These are phyloP conservation scores for Porcisia deanei DNA, from an alignment of 208 protist species.

Conservation along the genomic window DNA sequence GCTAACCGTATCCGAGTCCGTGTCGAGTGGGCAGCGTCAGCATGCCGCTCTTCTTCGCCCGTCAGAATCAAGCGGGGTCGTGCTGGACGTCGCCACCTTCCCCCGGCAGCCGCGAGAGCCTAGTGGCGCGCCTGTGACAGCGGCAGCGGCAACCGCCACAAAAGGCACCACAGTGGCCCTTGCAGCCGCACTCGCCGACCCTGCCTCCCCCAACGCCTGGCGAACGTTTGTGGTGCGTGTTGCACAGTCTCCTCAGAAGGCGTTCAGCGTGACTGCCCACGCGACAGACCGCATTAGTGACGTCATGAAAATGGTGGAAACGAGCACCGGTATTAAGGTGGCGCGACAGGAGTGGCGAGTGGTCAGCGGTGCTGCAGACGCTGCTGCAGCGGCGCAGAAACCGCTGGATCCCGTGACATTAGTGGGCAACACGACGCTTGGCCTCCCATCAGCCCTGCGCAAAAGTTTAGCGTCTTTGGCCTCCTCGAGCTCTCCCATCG, in stretches of 20 bases:
- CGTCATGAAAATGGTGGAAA: slow-evolving; percentile 85
- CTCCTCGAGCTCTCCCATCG: neutral
- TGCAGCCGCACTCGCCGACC: neutral
- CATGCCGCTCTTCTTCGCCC: slow-evolving; percentile 33
- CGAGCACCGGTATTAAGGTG: slow-evolving; percentile 64
- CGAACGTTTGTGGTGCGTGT: slow-evolving; percentile 55
- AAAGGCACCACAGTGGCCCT: slow-evolving; percentile 4
- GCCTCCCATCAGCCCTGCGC: slow-evolving; percentile 40
- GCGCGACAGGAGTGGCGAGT: slow-evolving; percentile 75
- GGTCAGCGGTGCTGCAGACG: slow-evolving; percentile 7
- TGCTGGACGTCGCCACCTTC: slow-evolving; percentile 13
- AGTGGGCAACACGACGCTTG: slow-evolving; percentile 65
- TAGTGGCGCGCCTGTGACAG: neutral
- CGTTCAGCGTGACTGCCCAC: slow-evolving; percentile 86
- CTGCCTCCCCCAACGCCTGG: slow-evolving; percentile 19
- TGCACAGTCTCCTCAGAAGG: slow-evolving; percentile 53
- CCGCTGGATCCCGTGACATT: slow-evolving; percentile 39
- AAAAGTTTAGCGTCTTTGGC: neutral
- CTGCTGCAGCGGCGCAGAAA: slow-evolving; percentile 14
- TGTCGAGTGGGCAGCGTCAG: slow-evolving; percentile 40
- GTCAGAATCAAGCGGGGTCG: neutral
- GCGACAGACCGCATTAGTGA: slow-evolving; percentile 70
- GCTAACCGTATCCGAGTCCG: slow-evolving; percentile 37
- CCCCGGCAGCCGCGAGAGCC: neutral
- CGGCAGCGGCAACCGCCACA: slow-evolving; percentile 6